Conservation (phyloP, 371 early-diverging fungal species). For the Mucor irregularis region DNA sequence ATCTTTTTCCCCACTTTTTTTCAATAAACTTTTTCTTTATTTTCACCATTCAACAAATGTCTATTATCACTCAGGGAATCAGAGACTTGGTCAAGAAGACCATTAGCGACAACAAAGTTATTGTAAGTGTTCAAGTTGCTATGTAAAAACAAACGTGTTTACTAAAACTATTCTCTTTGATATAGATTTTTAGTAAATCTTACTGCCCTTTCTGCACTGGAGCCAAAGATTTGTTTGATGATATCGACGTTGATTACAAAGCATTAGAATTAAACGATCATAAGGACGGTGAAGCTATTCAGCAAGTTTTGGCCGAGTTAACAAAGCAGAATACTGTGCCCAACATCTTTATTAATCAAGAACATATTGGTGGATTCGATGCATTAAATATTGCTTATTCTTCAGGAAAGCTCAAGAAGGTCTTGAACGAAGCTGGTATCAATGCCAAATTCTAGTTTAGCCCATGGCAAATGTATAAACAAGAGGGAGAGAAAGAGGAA, state of each 20-base stretch:
- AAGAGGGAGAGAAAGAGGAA: no score
- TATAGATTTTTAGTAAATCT: slow-evolving; percentile 81
- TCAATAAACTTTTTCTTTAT: no score
- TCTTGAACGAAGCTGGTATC: slow-evolving; percentile 47
- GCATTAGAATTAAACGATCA: slow-evolving; percentile 62
- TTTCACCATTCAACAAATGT: no score
- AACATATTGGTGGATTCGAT: slow-evolving; percentile 88
- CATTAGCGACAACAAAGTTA: slow-evolving; percentile 43
- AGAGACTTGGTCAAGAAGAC: slow-evolving; percentile 41
- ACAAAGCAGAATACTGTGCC: slow-evolving; percentile 90
- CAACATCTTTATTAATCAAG: slow-evolving; percentile 81
- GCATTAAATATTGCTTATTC: slow-evolving; percentile 59
- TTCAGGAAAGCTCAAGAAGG: slow-evolving; percentile 55
- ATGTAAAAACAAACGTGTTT: not conserved
- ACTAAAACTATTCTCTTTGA: not conserved
- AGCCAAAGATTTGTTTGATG: slow-evolving; percentile 68
- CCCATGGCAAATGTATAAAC: no score
- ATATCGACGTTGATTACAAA: slow-evolving; percentile 49
- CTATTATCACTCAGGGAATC: slow-evolving; percentile 23
- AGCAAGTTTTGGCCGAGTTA: slow-evolving; percentile 63
- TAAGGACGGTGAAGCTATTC: slow-evolving; percentile 76
- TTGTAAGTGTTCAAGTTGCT: no score
- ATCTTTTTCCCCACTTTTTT: no score
- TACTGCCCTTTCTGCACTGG: slow-evolving; percentile 83
- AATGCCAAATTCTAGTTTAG: slow-evolving; percentile 2